phyloP scores from a whole-genome alignment of 23 red algal genomes.

The Chondrus crispus region DNA sequence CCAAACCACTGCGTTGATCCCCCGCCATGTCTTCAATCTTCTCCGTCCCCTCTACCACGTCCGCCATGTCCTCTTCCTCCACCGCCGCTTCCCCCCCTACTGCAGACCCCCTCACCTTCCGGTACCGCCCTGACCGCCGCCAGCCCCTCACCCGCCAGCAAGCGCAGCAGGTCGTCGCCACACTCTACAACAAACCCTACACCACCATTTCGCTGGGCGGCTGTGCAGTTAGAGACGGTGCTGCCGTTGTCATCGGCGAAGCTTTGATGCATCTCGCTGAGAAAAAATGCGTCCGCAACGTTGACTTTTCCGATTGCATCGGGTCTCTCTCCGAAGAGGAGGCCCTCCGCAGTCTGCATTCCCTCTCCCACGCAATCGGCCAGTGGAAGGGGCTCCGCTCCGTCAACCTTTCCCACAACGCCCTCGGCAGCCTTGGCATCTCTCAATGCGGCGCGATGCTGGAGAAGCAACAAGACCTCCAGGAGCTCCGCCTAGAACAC shows the following conservation, averaged over 20 bases:
- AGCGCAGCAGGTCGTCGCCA: slow-evolving; percentile 6
- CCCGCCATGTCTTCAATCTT: background rate
- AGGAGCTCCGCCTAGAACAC: slow-evolving; percentile 38
- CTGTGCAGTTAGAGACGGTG: slow-evolving; percentile 26
- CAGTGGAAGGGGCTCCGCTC: slow-evolving; percentile 24
- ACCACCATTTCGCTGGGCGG: slow-evolving; percentile 32
- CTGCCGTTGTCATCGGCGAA: background rate
- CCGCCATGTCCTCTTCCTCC: background rate
- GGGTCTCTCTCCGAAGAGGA: slow-evolving; percentile 34
- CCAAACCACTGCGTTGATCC: background rate
- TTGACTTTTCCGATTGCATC: slow-evolving; percentile 44
- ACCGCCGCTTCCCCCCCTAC: background rate
- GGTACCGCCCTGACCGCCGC: background rate
- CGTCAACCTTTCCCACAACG: slow-evolving; percentile 82
- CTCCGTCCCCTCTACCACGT: background rate
- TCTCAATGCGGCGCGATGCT: slow-evolving; percentile 49
- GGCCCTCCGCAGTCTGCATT: slow-evolving; percentile 18
- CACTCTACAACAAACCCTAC: slow-evolving; percentile 39
- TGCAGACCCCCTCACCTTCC: background rate
- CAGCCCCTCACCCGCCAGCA: slow-evolving; percentile 31
- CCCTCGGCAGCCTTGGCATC: slow-evolving; percentile 77
- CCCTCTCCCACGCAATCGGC: slow-evolving; percentile 13
- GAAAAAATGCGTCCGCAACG: slow-evolving; percentile 12
- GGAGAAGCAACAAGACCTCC: background rate
- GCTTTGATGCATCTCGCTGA: background rate